Percentiles rank a stretch among this genome's conserved stretches.
Evolutionary conservation across 2,329 filamentous ascomycete genomes (phyloP).

Genomic region (Penicillium sp.): DNA sequence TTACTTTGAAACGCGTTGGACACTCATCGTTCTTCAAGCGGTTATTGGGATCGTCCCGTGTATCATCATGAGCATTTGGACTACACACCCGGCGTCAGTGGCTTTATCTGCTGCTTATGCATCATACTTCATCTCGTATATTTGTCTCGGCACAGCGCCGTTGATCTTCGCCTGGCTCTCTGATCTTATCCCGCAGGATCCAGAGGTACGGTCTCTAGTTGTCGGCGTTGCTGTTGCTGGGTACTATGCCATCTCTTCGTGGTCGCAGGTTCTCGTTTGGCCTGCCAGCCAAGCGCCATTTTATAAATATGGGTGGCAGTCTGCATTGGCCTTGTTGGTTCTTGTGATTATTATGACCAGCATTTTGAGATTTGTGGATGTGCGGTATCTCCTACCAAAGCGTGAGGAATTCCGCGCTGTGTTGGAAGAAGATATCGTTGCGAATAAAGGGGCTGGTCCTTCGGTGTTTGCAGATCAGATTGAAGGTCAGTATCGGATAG

Average conservation of each 20-base stretch:
- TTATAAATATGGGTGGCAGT: conserved; percentile 53
- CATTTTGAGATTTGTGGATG: conserved; percentile 47
- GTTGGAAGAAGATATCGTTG: conserved; percentile 15
- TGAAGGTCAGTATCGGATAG: background rate
- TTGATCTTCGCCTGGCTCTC: conserved; percentile 56
- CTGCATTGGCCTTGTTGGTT: conserved; percentile 46
- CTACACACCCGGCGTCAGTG: conserved; percentile 44
- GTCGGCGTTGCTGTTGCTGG: conserved; percentile 52
- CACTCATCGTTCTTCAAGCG: conserved; percentile 50
- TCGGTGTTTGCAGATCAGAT: background rate
- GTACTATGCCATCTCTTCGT: conserved; percentile 53
- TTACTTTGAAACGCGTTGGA: conserved; percentile 52
- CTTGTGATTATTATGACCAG: conserved; percentile 50
- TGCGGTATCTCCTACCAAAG: conserved; percentile 39
- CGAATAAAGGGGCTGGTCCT: conserved; percentile 9
- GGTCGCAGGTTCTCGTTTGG: conserved; percentile 56
- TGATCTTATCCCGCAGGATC: conserved; percentile 52
- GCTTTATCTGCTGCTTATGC: conserved; percentile 52
- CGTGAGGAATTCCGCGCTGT: conserved; percentile 20
- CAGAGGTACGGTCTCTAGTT: conserved; percentile 51
- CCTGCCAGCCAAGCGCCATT: conserved; percentile 53
- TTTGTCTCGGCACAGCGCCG: conserved; percentile 52
- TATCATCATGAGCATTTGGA: conserved; percentile 58
- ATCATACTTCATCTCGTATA: conserved; percentile 53
- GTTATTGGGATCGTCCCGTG: conserved; percentile 50